Percentiles rank a stretch among this genome's conserved stretches.
Evolutionary conservation across 805 yeast species (phyloP).

Genomic region (Myxozyma monticola): DNA sequence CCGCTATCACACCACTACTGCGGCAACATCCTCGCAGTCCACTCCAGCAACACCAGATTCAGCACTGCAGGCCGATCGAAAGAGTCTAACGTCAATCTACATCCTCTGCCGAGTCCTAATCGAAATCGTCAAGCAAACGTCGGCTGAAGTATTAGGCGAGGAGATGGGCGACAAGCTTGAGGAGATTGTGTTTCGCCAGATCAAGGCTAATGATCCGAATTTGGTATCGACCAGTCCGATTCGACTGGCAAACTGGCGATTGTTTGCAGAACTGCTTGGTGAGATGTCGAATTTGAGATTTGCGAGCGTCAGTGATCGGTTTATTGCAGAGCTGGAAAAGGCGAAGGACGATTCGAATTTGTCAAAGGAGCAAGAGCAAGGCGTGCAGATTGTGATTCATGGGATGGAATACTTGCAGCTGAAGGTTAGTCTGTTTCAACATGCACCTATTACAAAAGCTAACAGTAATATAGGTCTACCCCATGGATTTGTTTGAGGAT

Average conservation of each 20-base stretch:
- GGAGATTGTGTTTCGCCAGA: slow-evolving; percentile 88
- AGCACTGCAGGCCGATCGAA: slow-evolving; percentile 82
- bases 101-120: slow-evolving; percentile 87
- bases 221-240: slow-evolving; percentile 66
- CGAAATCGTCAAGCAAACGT: slow-evolving; percentile 87
- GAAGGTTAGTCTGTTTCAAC: slow-evolving; percentile 37
- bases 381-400: slow-evolving; percentile 71
- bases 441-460: no score
- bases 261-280: slow-evolving; percentile 85
- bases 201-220: slow-evolving; percentile 81
- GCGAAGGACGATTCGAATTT: slow-evolving; percentile 35
- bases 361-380: slow-evolving; percentile 55
- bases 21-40: neutral
- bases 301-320: slow-evolving; percentile 85
- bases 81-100: slow-evolving; percentile 81
- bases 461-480: slow-evolving; percentile 56
- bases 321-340: slow-evolving; percentile 88
- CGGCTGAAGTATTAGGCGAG: slow-evolving; percentile 69
- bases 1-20: slow-evolving; percentile 12
- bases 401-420: slow-evolving; percentile 88
- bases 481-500: slow-evolving; percentile 88
- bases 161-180: slow-evolving; percentile 82
- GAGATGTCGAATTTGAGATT: slow-evolving; percentile 85
- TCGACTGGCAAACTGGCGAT: slow-evolving; percentile 89
- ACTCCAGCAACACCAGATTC: slow-evolving; percentile 45